phyloP scores from a whole-genome alignment of 768 basidiomycete genomes.

The Pisolithus orientalis region DNA sequence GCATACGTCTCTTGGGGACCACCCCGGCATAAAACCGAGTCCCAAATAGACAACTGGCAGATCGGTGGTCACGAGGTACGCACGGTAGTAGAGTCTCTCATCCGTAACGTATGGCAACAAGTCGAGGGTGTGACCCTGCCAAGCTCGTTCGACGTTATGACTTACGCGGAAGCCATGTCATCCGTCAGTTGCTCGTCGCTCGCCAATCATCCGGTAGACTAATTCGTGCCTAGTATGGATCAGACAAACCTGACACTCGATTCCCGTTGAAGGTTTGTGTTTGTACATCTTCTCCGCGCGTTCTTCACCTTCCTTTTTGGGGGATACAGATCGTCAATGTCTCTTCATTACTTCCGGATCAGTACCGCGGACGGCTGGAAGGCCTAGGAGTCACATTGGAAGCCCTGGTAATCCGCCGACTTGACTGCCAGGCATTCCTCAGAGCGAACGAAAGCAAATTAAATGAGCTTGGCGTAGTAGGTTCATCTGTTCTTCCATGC shows the following conservation, averaged over 20 bases:
- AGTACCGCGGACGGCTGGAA: constrained; percentile 17
- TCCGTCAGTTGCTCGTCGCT: constrained; percentile 44
- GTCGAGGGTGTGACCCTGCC: constrained; percentile 59
- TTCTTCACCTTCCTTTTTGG: constrained; percentile 6
- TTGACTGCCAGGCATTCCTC: constrained; percentile 20
- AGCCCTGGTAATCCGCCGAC: constrained; percentile 27
- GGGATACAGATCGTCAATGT: constrained; percentile 29
- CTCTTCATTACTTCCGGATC: constrained; percentile 24
- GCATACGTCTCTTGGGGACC: constrained; percentile 84
- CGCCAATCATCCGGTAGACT: constrained; percentile 10
- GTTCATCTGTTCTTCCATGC: constrained; percentile 5
- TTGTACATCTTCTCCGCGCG: constrained; percentile 1
- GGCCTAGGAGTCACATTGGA: constrained; percentile 26
- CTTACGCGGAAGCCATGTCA: constrained; percentile 87
- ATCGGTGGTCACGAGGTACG: constrained; percentile 86
- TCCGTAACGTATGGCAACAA: constrained; percentile 71
- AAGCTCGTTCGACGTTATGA: constrained; percentile 70
- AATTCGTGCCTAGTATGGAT: constrained; percentile 63
- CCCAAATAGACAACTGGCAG: constrained; percentile 49
- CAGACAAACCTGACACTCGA: constrained; percentile 91
- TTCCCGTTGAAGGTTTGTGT: constrained; percentile 74
- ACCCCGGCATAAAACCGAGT: constrained; percentile 4
- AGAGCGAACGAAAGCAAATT: constrained; percentile 17
- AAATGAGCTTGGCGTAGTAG: constrained; percentile 21
- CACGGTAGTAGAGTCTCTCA: constrained; percentile 66